Conservation (phyloP, 108 stramenopile genomes). For the Pinguiococcus pyrenoidosus region DNA sequence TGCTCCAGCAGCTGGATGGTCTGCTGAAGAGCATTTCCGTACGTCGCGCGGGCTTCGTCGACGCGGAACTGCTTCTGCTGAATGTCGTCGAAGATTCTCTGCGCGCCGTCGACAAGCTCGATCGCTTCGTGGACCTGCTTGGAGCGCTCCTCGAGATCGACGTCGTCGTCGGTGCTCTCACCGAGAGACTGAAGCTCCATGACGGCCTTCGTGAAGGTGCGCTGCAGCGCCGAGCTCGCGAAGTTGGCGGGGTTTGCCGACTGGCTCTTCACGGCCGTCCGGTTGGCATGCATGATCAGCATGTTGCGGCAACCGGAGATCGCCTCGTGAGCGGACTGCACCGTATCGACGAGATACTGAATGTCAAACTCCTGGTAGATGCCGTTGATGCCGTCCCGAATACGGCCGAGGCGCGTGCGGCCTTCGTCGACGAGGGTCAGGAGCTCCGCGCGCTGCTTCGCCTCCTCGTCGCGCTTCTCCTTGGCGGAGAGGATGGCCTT, state of each 20-base stretch:
- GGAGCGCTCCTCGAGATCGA: background rate
- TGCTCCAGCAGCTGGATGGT: too few species aligned
- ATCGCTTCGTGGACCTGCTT: background rate
- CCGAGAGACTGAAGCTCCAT: background rate
- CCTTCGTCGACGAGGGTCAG: background rate
- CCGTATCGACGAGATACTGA: background rate
- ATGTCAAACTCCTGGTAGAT: background rate
- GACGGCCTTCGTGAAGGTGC: background rate
- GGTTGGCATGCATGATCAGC: background rate
- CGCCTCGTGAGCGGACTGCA: background rate
- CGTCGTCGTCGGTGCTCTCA: background rate
- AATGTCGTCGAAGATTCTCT: background rate
- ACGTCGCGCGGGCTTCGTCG: background rate
- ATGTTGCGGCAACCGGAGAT: background rate
- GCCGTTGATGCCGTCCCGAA: background rate
- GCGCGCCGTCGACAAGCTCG: background rate
- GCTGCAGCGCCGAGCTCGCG: background rate
- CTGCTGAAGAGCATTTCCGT: background rate
- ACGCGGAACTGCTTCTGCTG: background rate
- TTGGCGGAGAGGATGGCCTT: too few species aligned
- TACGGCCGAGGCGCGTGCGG: background rate
- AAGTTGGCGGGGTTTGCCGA: background rate
- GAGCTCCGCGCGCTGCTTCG: slow-evolving; percentile 3
- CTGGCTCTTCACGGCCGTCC: too few species aligned
- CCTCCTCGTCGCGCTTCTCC: too few species aligned